phyloP scores from a whole-genome alignment of 108 stramenopile genomes.

The Discostella stelligeroides region DNA sequence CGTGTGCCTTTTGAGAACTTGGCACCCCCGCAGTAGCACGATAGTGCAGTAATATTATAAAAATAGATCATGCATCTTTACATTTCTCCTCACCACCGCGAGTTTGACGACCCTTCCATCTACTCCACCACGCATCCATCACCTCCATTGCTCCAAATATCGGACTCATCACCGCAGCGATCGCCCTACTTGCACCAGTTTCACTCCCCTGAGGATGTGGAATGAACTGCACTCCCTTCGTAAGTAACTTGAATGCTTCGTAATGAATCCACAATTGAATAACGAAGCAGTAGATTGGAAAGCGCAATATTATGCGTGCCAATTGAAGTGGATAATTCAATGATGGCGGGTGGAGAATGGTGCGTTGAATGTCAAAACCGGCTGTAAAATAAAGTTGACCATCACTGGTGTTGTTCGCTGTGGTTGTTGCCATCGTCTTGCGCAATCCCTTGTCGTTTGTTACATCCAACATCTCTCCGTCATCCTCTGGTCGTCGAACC shows the following conservation, averaged over 20 bases:
- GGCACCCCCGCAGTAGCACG: no score
- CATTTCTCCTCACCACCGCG: no score
- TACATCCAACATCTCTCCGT: background rate
- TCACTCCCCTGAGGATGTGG: conserved; percentile 83
- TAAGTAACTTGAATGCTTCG: conserved; percentile 72
- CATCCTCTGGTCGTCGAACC: conserved; percentile 10
- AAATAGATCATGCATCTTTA: no score
- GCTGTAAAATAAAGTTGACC: conserved; percentile 53
- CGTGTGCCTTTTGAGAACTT: no score
- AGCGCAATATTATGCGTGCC: conserved; percentile 56
- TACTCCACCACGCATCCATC: conserved; percentile 13
- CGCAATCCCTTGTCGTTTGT: conserved; percentile 5
- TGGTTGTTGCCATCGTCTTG: background rate
- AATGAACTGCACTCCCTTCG: conserved; percentile 77
- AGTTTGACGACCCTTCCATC: no score
- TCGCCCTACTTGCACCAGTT: conserved; percentile 63
- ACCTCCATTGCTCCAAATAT: conserved; percentile 61
- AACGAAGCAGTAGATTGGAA: conserved; percentile 75
- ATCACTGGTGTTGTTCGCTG: conserved; percentile 11
- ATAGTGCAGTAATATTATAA: no score
- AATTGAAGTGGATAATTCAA: conserved; percentile 50
- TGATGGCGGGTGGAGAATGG: conserved; percentile 3
- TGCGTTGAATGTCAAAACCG: conserved; percentile 41
- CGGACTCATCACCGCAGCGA: conserved; percentile 68
- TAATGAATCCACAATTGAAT: conserved; percentile 92